Conservation (phyloP, 768 basidiomycete species). For the Amanita phalloides region DNA sequence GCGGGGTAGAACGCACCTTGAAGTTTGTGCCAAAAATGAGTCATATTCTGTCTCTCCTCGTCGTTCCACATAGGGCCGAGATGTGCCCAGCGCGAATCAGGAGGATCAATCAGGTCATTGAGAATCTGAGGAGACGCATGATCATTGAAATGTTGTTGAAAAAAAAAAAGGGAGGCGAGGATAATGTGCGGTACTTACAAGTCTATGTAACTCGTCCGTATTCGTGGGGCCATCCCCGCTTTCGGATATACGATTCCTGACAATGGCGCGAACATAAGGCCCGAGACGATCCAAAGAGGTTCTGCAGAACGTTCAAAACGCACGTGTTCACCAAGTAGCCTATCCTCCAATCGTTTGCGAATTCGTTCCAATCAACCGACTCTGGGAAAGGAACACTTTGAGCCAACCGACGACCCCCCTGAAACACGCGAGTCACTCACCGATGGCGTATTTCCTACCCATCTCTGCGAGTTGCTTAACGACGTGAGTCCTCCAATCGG, state of each 20-base stretch:
- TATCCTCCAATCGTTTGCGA: conserved; percentile 46
- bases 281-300: background rate
- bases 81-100: conserved; percentile 23
- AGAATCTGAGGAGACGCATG: conserved; percentile 31
- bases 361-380: conserved; percentile 30
- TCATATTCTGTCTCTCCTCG: conserved; percentile 30
- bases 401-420: too few relatives aligned
- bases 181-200: conserved; percentile 20
- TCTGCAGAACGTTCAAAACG: conserved; percentile 10
- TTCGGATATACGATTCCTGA: conserved; percentile 26
- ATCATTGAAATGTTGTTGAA: too few relatives aligned
- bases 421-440: conserved; percentile 9
- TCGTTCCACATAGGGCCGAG: conserved; percentile 36
- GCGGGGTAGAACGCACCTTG: conserved; percentile 24
- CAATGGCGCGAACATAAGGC: conserved; percentile 10
- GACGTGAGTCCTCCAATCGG: conserved; percentile 31
- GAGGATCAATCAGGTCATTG: conserved; percentile 37
- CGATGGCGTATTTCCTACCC: conserved; percentile 14
- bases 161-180: too few relatives aligned
- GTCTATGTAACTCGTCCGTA: conserved; percentile 45
- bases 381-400: conserved; percentile 5
- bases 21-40: conserved; percentile 50
- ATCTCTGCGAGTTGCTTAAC: conserved; percentile 1
- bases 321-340: conserved; percentile 40
- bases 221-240: conserved; percentile 38